Evolutionary conservation across 1,284 basidiomycete species (phyloP).

Genomic region (Ustilago hordei): DNA sequence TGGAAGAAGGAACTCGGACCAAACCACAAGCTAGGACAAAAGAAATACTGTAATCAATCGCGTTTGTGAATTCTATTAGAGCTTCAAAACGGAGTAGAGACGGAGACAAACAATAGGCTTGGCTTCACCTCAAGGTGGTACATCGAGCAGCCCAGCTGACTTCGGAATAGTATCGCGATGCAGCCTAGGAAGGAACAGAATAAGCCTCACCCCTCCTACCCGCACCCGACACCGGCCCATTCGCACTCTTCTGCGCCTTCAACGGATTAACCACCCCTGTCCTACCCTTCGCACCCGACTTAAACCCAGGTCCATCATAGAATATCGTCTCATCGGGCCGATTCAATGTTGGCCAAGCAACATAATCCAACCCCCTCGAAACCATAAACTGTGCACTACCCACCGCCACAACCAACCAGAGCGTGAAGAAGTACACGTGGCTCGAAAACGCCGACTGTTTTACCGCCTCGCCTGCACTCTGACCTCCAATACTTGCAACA

Average conservation of each 20-base stretch:
- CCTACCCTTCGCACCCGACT: constrained; percentile 56
- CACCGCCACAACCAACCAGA: constrained; percentile 52
- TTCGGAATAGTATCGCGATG: too few relatives aligned
- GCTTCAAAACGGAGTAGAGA: not conserved
- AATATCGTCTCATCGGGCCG: constrained; percentile 61
- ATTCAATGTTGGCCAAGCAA: constrained; percentile 68
- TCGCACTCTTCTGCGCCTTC: constrained; percentile 14
- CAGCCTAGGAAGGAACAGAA: constrained; percentile 16
- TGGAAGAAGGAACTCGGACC: too few relatives aligned
- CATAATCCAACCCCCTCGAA: constrained; percentile 64
- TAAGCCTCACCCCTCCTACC: constrained; percentile 47
- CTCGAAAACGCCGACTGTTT: constrained; percentile 14
- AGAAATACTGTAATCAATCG: not conserved
- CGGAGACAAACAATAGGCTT: not conserved
- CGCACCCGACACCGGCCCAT: constrained; percentile 7
- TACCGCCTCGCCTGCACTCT: constrained; percentile 12
- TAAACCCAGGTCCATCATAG: constrained; percentile 67
- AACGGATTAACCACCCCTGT: constrained; percentile 40
- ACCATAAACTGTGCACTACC: constrained; percentile 56
- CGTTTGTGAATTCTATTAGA: not conserved
- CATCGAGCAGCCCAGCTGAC: too few relatives aligned
- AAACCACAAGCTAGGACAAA: not conserved
- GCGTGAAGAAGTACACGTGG: constrained; percentile 44
- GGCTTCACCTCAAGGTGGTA: not conserved
- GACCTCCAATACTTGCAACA: constrained; percentile 15